These are phyloP conservation scores for Echinosophora koreensis DNA, from an alignment of 306 rosid species.

Conservation along the genomic window DNA sequence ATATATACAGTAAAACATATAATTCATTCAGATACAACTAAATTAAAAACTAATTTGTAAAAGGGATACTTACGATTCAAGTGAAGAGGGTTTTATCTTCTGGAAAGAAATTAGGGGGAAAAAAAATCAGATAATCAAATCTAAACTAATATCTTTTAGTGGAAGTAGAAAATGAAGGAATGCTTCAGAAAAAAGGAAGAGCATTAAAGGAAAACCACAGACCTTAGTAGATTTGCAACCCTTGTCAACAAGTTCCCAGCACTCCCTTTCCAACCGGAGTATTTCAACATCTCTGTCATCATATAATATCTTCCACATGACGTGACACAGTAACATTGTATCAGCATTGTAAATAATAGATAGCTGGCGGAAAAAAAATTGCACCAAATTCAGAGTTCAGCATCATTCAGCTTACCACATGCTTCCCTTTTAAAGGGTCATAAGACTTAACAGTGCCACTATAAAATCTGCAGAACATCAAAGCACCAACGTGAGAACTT, in stretches of 20 bases:
- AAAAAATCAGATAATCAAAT: constrained; percentile 54
- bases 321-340: constrained; percentile 39
- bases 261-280: constrained; percentile 64
- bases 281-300: constrained; percentile 65
- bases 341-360: constrained; percentile 40
- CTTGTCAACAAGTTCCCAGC: constrained; percentile 63
- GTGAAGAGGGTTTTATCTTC: constrained; percentile 70
- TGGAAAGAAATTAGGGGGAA: constrained; percentile 53
- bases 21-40: constrained; percentile 3
- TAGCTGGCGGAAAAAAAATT: constrained; percentile 8
- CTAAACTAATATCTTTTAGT: constrained; percentile 26
- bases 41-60: constrained; percentile 30
- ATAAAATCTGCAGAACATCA: constrained; percentile 77
- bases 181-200: constrained; percentile 41
- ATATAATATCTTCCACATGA: constrained; percentile 69
- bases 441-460: constrained; percentile 89
- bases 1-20: constrained; percentile 2
- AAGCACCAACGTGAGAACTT: constrained; percentile 38
- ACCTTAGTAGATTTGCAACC: constrained; percentile 59
- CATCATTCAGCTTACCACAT: constrained; percentile 78
- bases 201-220: constrained; percentile 45
- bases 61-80: constrained; percentile 66
- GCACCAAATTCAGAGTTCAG: constrained; percentile 38
- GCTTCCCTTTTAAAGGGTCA: constrained; percentile 81
- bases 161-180: constrained; percentile 41